Base-by-base conservation (phyloP, 2,329 filamentous ascomycete genomes). In the Neopestalotiopsis clavispora region DNA sequence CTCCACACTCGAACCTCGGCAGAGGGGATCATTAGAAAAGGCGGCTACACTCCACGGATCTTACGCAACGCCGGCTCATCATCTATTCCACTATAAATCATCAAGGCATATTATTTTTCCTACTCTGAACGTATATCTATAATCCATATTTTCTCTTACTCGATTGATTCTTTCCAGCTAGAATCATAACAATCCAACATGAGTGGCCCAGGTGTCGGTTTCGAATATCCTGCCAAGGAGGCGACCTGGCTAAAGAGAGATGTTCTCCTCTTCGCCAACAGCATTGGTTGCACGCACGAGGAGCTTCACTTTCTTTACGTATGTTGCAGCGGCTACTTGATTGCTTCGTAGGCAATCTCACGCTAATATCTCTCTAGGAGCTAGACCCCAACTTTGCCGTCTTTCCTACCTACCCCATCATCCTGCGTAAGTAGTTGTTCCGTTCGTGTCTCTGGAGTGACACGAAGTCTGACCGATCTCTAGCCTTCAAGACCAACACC, bases 241-340 rank as follows among this genome's bases (percentile, higher is more conserved):
- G 94, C 97, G 12, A 88, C 91, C 75, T 98, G 94, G 95, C 82
- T 93, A 75, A 94, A 95, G 87, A 90, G 95, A 73, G 95, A 98
- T 85, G 89, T 91, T 45, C 86, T 98, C 71, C 90, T 98, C 71
- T 98, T 98, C 80, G 94, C 95, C 74, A 92, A 92, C 81, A 95
- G 92, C 83, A 95, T 98, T 79, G 95, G 95, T 68, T 91, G 87
- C 78, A 95, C 89, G 13, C 87, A 87, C n/a, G 91, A 97, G 75
- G 95, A 98, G 85, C 89, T 97, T 77, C 94, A 97, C 79, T 97
- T 95, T 79, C 90, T 97, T 82, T 98, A 94, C 76, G 94, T 96
- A 86, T 70, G 88, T 77, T 30, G 20, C 6, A 38, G 34, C 10
- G 34, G 20, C 13, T 42, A 56, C 58, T 13, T 63, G 6, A 10